A percentile compares a stretch with the other conserved stretches of the same genome.
Evolutionary conservation across 179 eudicot species (phyloP).

Genomic region (Drosera spatulata): DNA sequence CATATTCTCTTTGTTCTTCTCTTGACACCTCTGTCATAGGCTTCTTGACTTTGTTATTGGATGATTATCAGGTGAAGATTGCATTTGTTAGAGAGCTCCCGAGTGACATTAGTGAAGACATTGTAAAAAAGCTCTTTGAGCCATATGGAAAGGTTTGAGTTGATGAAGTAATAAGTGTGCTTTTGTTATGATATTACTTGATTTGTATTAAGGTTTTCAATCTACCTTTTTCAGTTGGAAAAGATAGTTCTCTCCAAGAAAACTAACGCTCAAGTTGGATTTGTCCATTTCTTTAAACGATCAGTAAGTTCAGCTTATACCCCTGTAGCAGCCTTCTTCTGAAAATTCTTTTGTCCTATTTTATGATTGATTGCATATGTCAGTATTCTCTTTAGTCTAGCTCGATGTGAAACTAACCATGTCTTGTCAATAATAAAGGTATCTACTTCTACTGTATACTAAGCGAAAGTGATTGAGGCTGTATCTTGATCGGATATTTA

Average conservation of each 20-base stretch:
- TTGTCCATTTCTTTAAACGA: constrained; percentile 47
- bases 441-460: too few species aligned
- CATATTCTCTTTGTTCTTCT: neutral
- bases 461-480: too few species aligned
- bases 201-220: too few species aligned
- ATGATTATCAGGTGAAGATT: constrained; percentile 36
- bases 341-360: neutral
- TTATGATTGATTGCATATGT: neutral
- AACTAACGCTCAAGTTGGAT: constrained; percentile 45
- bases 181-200: too few species aligned
- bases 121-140: constrained; percentile 42
- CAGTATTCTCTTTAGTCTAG: neutral
- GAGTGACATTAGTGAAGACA: constrained; percentile 40
- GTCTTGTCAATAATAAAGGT: too few species aligned
- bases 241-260: constrained; percentile 50
- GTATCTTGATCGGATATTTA: too few species aligned
- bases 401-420: too few species aligned
- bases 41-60: constrained; percentile 7
- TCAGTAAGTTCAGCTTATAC: constrained; percentile 22
- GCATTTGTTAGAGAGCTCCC: constrained; percentile 67
- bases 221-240: constrained; percentile 44
- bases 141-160: constrained; percentile 48
- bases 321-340: neutral
- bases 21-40: neutral
- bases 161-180: neutral